phyloP scores from a whole-genome alignment of 306 rosid species.

The Citrullus colocynthis region DNA sequence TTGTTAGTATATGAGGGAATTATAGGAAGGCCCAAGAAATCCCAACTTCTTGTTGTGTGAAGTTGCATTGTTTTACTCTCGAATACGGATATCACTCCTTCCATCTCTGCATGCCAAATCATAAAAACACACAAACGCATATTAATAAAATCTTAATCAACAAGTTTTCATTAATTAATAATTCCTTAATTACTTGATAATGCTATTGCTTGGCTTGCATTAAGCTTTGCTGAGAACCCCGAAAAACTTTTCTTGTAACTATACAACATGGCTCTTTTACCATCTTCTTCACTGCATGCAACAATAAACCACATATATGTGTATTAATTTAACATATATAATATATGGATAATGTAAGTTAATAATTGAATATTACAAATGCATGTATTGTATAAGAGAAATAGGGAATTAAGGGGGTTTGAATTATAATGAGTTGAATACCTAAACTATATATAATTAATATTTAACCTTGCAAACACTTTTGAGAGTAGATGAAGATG shows the following conservation, averaged over 20 bases:
- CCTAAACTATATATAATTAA: not conserved
- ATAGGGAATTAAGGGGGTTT: not conserved
- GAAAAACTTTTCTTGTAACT: conserved; percentile 50
- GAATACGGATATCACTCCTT: conserved; percentile 41
- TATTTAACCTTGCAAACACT: conserved; percentile 32
- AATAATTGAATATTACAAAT: too few species aligned
- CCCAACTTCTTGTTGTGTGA: conserved; percentile 58
- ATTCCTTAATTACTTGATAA: conserved; percentile 22
- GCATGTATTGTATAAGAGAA: too few species aligned
- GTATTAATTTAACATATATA: not conserved
- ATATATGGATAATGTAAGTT: too few species aligned
- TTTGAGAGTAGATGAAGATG: conserved; percentile 35
- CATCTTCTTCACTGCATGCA: conserved; percentile 36
- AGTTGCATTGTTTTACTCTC: conserved; percentile 25
- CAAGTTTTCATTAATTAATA: not conserved
- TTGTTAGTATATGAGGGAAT: conserved; percentile 3
- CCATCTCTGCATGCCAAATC: conserved; percentile 22
- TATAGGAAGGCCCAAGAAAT: conserved; percentile 27
- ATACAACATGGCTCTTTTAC: conserved; percentile 33
- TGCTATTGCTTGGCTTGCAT: conserved; percentile 33
- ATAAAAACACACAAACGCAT: too few species aligned
- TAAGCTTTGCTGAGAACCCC: conserved; percentile 50
- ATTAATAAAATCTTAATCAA: not conserved
- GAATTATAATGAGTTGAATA: not conserved
- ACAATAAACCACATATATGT: not conserved